These are phyloP conservation scores for Yueomyces sp. DNA, from an alignment of 805 yeast genomes.

Conservation along the genomic window DNA sequence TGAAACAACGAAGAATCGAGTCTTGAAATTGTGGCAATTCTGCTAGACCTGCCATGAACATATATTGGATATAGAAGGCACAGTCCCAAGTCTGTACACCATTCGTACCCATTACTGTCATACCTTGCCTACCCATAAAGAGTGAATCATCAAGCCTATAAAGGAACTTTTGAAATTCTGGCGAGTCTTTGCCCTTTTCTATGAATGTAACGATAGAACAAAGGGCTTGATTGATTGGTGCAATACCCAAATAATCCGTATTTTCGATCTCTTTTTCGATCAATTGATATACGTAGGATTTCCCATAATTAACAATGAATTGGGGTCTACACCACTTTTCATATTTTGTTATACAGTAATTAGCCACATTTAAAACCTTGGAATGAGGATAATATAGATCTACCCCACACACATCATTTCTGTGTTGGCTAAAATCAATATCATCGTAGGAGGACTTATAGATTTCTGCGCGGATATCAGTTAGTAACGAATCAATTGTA, in stretches of 20 bases:
- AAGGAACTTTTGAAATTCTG: slow-evolving; percentile 39
- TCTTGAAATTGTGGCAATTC: slow-evolving; percentile 51
- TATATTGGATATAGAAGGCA: slow-evolving; percentile 79
- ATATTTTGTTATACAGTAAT: slow-evolving; percentile 45
- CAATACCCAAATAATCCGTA: slow-evolving; percentile 74
- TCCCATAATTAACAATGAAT: slow-evolving; percentile 47
- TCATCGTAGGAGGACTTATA: slow-evolving; percentile 48
- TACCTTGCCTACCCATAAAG: slow-evolving; percentile 81
- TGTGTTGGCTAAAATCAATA: slow-evolving; percentile 55
- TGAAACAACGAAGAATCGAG: slow-evolving; percentile 49
- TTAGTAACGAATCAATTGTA: slow-evolving; percentile 48
- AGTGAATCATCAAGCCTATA: slow-evolving; percentile 60
- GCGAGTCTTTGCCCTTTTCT: slow-evolving; percentile 61
- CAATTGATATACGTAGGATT: slow-evolving; percentile 42
- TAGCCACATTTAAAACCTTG: slow-evolving; percentile 43
- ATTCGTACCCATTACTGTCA: slow-evolving; percentile 92
- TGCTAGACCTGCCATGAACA: slow-evolving; percentile 67
- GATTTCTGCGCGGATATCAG: slow-evolving; percentile 64
- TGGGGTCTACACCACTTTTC: slow-evolving; percentile 65
- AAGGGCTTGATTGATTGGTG: slow-evolving; percentile 87
- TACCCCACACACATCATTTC: slow-evolving; percentile 81
- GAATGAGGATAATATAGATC: slow-evolving; percentile 94
- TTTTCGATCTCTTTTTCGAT: slow-evolving; percentile 63
- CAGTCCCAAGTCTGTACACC: slow-evolving; percentile 98
- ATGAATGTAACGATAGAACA: slow-evolving; percentile 56